phyloP scores from a whole-genome alignment of 768 basidiomycete genomes.

The Tylopilus cervinicoccineus region DNA sequence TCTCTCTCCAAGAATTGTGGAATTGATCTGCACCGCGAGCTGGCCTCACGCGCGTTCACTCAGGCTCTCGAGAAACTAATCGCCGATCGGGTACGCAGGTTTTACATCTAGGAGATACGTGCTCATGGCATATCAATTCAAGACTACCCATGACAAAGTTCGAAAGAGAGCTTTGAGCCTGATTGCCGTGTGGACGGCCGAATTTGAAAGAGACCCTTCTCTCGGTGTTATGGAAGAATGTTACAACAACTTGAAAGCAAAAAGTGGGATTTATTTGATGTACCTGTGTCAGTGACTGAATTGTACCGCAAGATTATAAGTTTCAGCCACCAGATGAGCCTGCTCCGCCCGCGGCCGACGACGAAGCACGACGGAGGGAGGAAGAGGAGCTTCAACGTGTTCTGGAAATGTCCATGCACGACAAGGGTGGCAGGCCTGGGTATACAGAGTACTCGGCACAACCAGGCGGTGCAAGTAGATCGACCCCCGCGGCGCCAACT shows the following conservation, averaged over 20 bases:
- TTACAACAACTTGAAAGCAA: conserved; percentile 74
- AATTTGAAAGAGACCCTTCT: conserved; percentile 75
- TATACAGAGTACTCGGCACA: conserved; percentile 46
- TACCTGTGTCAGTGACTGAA: conserved; percentile 10
- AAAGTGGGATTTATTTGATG: conserved; percentile 49
- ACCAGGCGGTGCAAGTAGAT: conserved; percentile 35
- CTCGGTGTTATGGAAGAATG: conserved; percentile 91
- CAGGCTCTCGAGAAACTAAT: conserved; percentile 83
- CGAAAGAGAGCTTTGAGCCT: conserved; percentile 65
- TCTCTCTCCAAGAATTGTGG: conserved; percentile 90
- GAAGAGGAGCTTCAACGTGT: conserved; percentile 94
- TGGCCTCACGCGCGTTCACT: conserved; percentile 89
- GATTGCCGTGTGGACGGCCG: conserved; percentile 79
- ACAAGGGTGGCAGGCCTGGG: conserved; percentile 73
- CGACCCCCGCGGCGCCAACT: conserved; percentile 17
- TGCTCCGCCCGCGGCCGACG: conserved; percentile 67
- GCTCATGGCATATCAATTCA: conserved; percentile 31
- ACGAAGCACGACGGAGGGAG: conserved; percentile 77
- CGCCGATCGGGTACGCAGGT: conserved; percentile 69
- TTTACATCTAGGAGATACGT: background rate
- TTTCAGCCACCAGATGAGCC: conserved; percentile 61
- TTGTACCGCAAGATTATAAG: conserved; percentile 53
- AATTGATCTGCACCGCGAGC: conserved; percentile 74
- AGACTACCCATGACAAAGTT: conserved; percentile 91
- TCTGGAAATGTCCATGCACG: conserved; percentile 88